These are phyloP conservation scores for Rhodamnia argentea DNA, from an alignment of 345 rosid species.

Conservation along the genomic window DNA sequence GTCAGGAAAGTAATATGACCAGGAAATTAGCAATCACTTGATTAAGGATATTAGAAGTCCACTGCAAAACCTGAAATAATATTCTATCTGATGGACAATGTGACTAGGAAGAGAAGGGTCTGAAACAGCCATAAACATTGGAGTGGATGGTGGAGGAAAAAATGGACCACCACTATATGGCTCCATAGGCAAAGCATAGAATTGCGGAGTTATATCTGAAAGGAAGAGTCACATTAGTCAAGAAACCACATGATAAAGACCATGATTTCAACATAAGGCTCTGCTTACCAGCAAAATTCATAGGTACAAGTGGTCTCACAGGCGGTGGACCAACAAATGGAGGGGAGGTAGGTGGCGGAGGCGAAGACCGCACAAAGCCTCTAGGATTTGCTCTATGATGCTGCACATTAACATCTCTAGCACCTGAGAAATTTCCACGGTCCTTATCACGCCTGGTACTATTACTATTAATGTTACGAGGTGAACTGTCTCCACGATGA, in stretches of 20 bases:
- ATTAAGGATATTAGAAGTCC: neutral
- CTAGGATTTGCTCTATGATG: slow-evolving; percentile 36
- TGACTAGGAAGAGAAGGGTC: slow-evolving; percentile 17
- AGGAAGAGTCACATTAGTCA: neutral
- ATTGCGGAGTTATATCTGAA: slow-evolving; percentile 26
- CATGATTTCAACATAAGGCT: neutral
- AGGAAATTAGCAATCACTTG: too few species aligned
- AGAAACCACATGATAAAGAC: neutral
- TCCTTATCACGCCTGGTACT: slow-evolving; percentile 42
- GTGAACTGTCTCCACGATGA: slow-evolving; percentile 34
- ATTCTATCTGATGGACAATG: slow-evolving; percentile 46
- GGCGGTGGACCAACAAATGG: slow-evolving; percentile 25
- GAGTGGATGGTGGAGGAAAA: slow-evolving; percentile 19
- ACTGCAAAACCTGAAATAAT: slow-evolving; percentile 49
- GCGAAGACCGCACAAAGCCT: slow-evolving; percentile 32
- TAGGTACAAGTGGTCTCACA: slow-evolving; percentile 19
- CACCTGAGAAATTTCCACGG: slow-evolving; percentile 30
- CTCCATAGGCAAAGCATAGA: slow-evolving; percentile 25
- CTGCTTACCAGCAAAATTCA: neutral
- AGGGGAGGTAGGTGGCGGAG: slow-evolving; percentile 16
- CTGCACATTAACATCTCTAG: slow-evolving; percentile 36
- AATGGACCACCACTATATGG: slow-evolving; percentile 26
- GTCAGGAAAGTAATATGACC: slow-evolving; percentile 1
- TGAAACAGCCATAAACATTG: slow-evolving; percentile 20
- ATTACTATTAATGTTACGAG: slow-evolving; percentile 18